A percentile compares a stretch with the other conserved stretches of the same genome.
phyloP scores from a whole-genome alignment of 1,284 basidiomycete species.

The Anthracocystis setariae region DNA sequence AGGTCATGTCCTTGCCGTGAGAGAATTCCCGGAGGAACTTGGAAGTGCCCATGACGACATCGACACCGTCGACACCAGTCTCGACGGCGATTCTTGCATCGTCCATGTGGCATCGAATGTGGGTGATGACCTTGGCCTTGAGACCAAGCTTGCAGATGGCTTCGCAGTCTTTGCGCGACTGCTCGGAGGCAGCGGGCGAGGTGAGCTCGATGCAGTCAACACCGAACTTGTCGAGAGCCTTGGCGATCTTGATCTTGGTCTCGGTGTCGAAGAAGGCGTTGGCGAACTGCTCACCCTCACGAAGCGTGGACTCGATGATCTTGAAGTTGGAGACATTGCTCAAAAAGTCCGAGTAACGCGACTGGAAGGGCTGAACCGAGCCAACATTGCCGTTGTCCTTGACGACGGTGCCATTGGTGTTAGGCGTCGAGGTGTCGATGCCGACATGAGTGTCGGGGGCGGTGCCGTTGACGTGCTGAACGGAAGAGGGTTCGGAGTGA shows the following conservation, averaged over 20 bases:
- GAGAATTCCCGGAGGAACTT: conserved; percentile 99
- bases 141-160: conserved; percentile 99
- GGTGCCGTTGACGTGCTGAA: conserved; percentile 57
- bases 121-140: conserved; percentile 96
- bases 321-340: conserved; percentile 69
- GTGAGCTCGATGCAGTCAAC: conserved; percentile 99
- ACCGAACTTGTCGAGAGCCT: conserved; percentile 74
- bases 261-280: conserved; percentile 99
- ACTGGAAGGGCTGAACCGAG: conserved; percentile 53
- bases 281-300: conserved; percentile 98
- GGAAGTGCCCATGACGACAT: conserved; percentile 98
- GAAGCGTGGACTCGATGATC: conserved; percentile 95
- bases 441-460: conserved; percentile 60
- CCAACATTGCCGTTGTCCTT: conserved; percentile 47
- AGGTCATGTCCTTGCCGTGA: conserved; percentile 99
- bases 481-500: conserved; percentile 40
- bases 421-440: conserved; percentile 52
- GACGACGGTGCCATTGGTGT: conserved; percentile 28
- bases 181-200: conserved; percentile 96
- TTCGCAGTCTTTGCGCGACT: conserved; percentile 93
- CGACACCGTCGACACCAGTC: conserved; percentile 97
- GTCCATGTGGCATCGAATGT: conserved; percentile 99
- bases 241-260: conserved; percentile 99
- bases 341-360: conserved; percentile 62
- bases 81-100: conserved; percentile 98